These are phyloP conservation scores for Pleurotus djamor DNA, from an alignment of 768 basidiomycete genomes.

Conservation along the genomic window DNA sequence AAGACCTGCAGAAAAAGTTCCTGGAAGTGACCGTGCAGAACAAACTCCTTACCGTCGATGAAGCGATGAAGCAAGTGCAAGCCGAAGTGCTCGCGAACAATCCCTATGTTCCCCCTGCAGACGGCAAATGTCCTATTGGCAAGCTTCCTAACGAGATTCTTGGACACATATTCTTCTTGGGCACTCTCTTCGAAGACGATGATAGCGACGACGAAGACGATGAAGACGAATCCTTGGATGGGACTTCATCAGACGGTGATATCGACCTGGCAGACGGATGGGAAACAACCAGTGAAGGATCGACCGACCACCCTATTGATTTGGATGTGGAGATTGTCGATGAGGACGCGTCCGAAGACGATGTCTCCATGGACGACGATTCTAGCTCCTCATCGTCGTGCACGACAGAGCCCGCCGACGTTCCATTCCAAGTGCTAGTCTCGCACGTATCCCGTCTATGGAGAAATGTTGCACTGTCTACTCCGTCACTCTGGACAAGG, in stretches of 20 bases:
- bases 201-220: slow-evolving; percentile 17
- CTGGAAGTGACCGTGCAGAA: slow-evolving; percentile 8
- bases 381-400: neutral
- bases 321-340: neutral
- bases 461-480: slow-evolving; percentile 24
- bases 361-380: neutral
- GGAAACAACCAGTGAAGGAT: neutral
- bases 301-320: neutral
- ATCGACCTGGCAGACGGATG: neutral
- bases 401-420: neutral
- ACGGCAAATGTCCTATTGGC: slow-evolving; percentile 46
- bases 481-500: slow-evolving; percentile 23
- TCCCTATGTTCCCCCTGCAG: slow-evolving; percentile 43
- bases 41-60: slow-evolving; percentile 20
- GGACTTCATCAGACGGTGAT: slow-evolving; percentile 30
- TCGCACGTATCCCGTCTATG: slow-evolving; percentile 30
- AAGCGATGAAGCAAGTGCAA: slow-evolving; percentile 31
- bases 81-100: slow-evolving; percentile 40
- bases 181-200: slow-evolving; percentile 34
- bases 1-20: neutral
- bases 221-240: slow-evolving; percentile 24
- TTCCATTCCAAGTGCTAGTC: slow-evolving; percentile 18
- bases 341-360: neutral
- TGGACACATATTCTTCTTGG: slow-evolving; percentile 51
- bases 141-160: slow-evolving; percentile 56